Conservation (phyloP, 768 basidiomycete genomes). For the Amylocystis lapponica region DNA sequence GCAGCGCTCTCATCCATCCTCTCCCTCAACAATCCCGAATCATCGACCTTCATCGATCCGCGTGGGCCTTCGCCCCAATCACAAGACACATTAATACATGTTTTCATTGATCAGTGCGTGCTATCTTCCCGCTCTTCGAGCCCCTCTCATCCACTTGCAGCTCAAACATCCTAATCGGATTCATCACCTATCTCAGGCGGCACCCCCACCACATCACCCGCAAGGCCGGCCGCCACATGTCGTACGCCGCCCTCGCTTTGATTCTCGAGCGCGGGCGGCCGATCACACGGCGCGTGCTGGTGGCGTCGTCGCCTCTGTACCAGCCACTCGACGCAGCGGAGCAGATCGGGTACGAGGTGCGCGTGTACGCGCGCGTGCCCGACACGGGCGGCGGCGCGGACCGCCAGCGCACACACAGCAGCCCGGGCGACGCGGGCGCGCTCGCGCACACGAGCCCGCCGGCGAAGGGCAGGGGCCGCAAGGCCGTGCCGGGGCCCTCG, state of each 20-base stretch:
- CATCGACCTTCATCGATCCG: conserved; percentile 28
- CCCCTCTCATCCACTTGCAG: conserved; percentile 30
- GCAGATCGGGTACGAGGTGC: conserved; percentile 69
- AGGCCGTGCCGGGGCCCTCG: conserved; percentile 7
- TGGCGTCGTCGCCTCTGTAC: conserved; percentile 78
- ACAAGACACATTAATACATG: conserved; percentile 29
- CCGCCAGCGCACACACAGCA: conserved; percentile 26
- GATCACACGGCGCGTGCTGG: conserved; percentile 67
- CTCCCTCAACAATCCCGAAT: conserved; percentile 19
- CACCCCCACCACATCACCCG: conserved; percentile 34
- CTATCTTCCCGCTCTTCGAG: conserved; percentile 3
- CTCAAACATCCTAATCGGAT: conserved; percentile 84
- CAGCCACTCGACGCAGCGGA: conserved; percentile 74
- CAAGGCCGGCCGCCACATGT: conserved; percentile 48
- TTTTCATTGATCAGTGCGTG: conserved; percentile 58
- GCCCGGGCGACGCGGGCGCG: conserved; percentile 1
- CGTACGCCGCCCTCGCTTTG: conserved; percentile 71
- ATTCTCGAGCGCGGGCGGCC: conserved; percentile 80
- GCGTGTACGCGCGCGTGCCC: conserved; percentile 65
- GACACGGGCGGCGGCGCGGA: conserved; percentile 62
- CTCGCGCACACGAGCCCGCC: conserved; percentile 12
- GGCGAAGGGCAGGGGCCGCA: conserved; percentile 15
- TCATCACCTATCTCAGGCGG: conserved; percentile 64
- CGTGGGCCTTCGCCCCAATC: conserved; percentile 28
- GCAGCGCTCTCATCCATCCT: conserved; percentile 24